Conservation (phyloP, 257 asterid species). For the Nemophila menziesii region DNA sequence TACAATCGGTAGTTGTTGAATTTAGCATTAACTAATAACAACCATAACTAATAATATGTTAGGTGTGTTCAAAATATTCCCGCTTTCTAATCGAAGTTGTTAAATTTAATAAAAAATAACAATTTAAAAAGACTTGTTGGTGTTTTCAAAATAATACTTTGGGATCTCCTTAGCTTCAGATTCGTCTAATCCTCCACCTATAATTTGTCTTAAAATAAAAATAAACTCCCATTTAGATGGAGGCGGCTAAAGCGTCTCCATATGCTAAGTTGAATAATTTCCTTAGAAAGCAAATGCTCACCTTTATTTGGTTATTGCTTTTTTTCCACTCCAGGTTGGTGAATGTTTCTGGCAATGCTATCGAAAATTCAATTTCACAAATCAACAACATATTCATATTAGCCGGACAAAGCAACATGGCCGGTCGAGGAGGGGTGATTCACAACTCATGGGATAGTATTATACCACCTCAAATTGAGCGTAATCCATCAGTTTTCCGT, state of each 20-base stretch:
- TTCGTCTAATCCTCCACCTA: neutral
- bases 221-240: neutral
- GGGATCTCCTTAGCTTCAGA: neutral
- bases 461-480: constrained; percentile 36
- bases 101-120: no score
- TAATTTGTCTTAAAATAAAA: no score
- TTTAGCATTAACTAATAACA: no score
- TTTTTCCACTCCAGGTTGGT: constrained; percentile 12
- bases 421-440: constrained; percentile 68
- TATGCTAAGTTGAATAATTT: neutral
- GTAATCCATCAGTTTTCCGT: constrained; percentile 18
- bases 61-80: no score
- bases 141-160: no score
- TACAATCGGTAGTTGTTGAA: no score
- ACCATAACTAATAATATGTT: no score
- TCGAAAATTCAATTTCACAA: neutral
- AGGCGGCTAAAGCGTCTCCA: neutral
- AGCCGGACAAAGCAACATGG: constrained; percentile 92
- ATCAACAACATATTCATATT: constrained; percentile 39
- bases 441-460: constrained; percentile 43
- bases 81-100: no score
- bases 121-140: neutral
- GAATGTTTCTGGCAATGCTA: neutral
- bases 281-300: constrained; percentile 13
- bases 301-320: constrained; percentile 21